Evolutionary conservation across 352 stramenopile species (phyloP).

Genomic region (Globisporangium alternatum): DNA sequence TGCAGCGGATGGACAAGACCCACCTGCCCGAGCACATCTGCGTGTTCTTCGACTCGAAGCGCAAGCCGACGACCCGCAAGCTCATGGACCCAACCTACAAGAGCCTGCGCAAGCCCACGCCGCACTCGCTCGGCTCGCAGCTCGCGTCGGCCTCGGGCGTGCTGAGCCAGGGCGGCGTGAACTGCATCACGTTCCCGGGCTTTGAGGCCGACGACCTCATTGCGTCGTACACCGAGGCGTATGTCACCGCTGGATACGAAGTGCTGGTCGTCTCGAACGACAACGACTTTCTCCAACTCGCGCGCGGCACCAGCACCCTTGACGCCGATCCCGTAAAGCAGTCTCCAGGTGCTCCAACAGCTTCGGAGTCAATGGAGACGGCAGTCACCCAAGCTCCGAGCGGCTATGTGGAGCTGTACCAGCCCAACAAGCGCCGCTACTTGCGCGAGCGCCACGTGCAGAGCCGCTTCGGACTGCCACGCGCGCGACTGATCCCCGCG

Average conservation of each 20-base stretch:
- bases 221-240: conserved; percentile 53
- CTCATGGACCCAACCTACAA: conserved; percentile 62
- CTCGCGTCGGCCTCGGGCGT: conserved; percentile 37
- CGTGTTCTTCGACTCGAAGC: conserved; percentile 60
- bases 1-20: conserved; percentile 46
- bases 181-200: conserved; percentile 47
- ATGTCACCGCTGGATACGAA: conserved; percentile 36
- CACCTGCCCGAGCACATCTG: conserved; percentile 48
- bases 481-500: conserved; percentile 49
- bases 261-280: conserved; percentile 70
- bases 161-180: conserved; percentile 29
- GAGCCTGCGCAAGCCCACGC: conserved; percentile 32
- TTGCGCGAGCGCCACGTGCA: conserved; percentile 58
- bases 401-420: conserved; percentile 61
- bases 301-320: conserved; percentile 20
- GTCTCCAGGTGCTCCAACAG: background rate
- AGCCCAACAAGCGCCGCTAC: conserved; percentile 68
- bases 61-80: conserved; percentile 37
- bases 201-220: conserved; percentile 71
- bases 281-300: conserved; percentile 70
- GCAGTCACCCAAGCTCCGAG: background rate
- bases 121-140: conserved; percentile 33
- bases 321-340: background rate
- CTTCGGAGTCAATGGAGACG: background rate
- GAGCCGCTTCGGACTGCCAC: conserved; percentile 48